phyloP scores from a whole-genome alignment of 768 basidiomycete species.

The Amyloporia xantha region DNA sequence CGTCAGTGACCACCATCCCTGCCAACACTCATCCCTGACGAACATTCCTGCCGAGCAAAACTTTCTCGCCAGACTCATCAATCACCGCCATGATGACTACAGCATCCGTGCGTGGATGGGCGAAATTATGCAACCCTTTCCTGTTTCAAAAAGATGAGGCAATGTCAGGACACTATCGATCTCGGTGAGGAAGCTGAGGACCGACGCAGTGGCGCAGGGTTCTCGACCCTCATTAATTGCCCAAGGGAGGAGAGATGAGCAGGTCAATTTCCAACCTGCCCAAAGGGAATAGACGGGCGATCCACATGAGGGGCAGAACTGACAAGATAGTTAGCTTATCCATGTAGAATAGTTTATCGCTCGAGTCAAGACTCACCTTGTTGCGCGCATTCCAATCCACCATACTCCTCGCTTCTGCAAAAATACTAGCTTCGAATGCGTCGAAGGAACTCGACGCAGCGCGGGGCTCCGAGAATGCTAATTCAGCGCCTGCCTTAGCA shows the following conservation, averaged over 20 bases:
- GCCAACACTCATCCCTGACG: slow-evolving; percentile 19
- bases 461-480: slow-evolving; percentile 65
- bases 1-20: too few species aligned
- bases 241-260: slow-evolving; percentile 72
- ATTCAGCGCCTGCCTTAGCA: slow-evolving; percentile 29
- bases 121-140: slow-evolving; percentile 82
- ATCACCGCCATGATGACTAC: slow-evolving; percentile 90
- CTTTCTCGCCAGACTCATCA: slow-evolving; percentile 71
- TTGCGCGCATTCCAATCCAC: slow-evolving; percentile 92
- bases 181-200: background rate
- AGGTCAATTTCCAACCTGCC: slow-evolving; percentile 94
- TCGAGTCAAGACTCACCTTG: slow-evolving; percentile 47
- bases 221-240: slow-evolving; percentile 52
- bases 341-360: too few species aligned
- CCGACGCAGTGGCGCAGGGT: slow-evolving; percentile 67
- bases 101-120: slow-evolving; percentile 75
- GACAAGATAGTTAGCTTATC: background rate
- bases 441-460: slow-evolving; percentile 50
- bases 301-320: slow-evolving; percentile 92
- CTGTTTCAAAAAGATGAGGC: slow-evolving; percentile 31
- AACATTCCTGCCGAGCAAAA: slow-evolving; percentile 84
- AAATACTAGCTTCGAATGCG: slow-evolving; percentile 63
- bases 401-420: slow-evolving; percentile 73
- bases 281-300: slow-evolving; percentile 76
- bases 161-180: slow-evolving; percentile 3